phyloP scores from a whole-genome alignment of 441 rosid genomes.

The Bruguiera hainesii region DNA sequence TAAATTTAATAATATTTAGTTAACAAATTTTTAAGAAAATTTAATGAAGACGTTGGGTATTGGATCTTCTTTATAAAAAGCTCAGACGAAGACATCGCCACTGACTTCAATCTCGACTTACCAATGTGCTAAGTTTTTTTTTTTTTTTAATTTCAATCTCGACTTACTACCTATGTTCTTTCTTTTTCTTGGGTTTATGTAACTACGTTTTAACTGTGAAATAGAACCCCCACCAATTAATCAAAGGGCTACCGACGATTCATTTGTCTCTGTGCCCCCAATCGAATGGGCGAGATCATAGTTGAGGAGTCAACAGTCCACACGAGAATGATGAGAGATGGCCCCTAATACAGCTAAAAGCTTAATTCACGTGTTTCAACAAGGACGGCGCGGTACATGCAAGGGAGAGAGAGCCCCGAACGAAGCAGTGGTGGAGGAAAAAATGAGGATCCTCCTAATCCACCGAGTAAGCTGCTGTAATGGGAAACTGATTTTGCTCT shows the following conservation, averaged over 20 bases:
- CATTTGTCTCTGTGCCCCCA: not conserved
- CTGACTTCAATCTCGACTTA: no score
- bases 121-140: no score
- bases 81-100: no score
- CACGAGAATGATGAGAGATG: slow-evolving; percentile 17
- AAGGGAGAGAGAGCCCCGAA: not conserved
- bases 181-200: no score
- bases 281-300: not conserved
- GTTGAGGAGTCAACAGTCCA: slow-evolving; percentile 7
- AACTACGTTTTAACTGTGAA: no score
- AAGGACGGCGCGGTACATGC: slow-evolving; percentile 11
- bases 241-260: slow-evolving; percentile 5
- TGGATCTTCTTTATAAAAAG: no score
- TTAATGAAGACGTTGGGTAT: no score
- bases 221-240: not conserved
- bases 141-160: no score
- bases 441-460: not conserved
- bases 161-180: no score
- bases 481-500: slow-evolving; percentile 15
- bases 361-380: not conserved
- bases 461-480: slow-evolving; percentile 13
- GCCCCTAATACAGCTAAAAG: slow-evolving; percentile 10
- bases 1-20: no score
- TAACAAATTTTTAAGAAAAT: no score
- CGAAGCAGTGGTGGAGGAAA: not conserved